Evolutionary conservation across 2,329 filamentous ascomycete species (phyloP).

Genomic region (Beauveria medogensis): DNA sequence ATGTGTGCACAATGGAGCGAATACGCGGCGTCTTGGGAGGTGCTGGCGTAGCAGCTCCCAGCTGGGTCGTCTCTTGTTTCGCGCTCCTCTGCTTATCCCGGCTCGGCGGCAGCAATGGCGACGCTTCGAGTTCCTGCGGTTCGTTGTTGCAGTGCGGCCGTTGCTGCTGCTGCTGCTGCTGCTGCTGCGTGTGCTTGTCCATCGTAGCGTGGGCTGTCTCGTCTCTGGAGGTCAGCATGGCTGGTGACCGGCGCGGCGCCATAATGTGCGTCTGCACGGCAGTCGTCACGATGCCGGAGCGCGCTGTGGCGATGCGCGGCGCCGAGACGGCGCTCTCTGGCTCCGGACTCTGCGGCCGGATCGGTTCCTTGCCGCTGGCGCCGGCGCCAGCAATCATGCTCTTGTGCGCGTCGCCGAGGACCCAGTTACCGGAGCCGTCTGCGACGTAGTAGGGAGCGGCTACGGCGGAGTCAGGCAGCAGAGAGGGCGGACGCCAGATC

Average conservation of each 20-base stretch:
- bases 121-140: neutral
- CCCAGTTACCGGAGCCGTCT: slow-evolving; percentile 47
- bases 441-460: slow-evolving; percentile 32
- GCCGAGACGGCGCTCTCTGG: neutral
- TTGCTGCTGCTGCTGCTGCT: neutral
- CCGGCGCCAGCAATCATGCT: slow-evolving; percentile 15
- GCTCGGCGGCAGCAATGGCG: neutral
- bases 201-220: no score
- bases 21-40: neutral
- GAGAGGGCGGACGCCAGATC: slow-evolving; percentile 44
- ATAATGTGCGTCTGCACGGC: slow-evolving; percentile 2
- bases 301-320: slow-evolving; percentile 3
- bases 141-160: neutral
- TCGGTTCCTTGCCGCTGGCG: neutral
- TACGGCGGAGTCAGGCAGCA: slow-evolving; percentile 26
- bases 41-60: neutral
- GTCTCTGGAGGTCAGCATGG: neutral
- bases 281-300: neutral
- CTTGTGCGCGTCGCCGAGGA: slow-evolving; percentile 32
- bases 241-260: neutral
- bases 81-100: neutral
- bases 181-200: neutral
- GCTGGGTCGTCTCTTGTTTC: neutral
- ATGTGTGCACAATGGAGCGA: neutral
- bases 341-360: neutral